phyloP scores from a whole-genome alignment of 2,329 filamentous ascomycete genomes.

The Fusarium oxysporum region DNA sequence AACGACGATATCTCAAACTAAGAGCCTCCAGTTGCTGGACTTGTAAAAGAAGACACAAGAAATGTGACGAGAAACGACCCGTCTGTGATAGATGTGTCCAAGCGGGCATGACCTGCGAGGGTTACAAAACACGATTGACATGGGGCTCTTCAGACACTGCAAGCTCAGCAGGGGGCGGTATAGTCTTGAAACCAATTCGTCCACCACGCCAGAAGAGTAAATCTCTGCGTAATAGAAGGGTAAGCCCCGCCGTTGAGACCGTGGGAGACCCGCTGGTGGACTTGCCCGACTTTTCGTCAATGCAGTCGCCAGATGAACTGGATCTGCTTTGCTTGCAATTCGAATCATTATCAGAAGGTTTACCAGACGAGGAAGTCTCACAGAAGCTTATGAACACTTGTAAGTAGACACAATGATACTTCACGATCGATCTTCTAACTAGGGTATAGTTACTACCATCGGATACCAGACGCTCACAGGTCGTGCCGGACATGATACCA shows the following conservation, averaged over 20 bases:
- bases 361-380: background rate
- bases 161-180: background rate
- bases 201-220: background rate
- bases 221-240: background rate
- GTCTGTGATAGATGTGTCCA: conserved; percentile 22
- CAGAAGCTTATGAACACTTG: background rate
- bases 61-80: conserved; percentile 24
- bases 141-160: conserved; percentile 13
- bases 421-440: background rate
- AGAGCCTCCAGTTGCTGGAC: conserved; percentile 25
- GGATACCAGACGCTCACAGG: background rate
- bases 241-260: background rate
- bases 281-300: background rate
- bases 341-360: background rate
- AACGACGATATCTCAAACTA: background rate
- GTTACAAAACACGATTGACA: conserved; percentile 24
- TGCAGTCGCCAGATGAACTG: background rate
- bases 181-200: conserved; percentile 17
- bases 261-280: background rate
- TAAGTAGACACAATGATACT: background rate
- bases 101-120: conserved; percentile 22
- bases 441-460: background rate
- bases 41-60: conserved; percentile 27
- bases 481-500: background rate
- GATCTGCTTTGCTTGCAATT: background rate